Evolutionary conservation across 768 basidiomycete species (phyloP), one percentile per base, ranked within the genome.

Genomic region (Wakefieldia striispora): DNA sequence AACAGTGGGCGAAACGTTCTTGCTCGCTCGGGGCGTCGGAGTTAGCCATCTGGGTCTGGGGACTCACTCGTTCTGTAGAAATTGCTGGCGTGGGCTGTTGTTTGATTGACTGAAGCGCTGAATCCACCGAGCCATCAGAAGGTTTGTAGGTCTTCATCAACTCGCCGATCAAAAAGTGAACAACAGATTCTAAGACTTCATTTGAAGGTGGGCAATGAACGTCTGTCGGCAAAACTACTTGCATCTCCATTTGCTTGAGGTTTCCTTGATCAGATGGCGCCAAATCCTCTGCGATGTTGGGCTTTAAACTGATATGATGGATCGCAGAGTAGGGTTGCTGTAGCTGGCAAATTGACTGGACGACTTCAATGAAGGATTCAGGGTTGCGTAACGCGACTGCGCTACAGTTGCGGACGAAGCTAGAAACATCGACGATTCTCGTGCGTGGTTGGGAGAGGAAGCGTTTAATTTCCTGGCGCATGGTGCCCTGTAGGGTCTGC

Each of bases 301-400:
- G 61, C 56, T 81, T 82, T 27, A 88, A 69, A 53, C 70, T 79
- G 51, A 92, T 75, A 38, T 84, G 83, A 27, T 82, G 77, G 26
- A 74, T 66, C 20, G 71, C 36, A 38, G 81, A 70, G 50, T 75
- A 86, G 0, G 91, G 87, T 26, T 82, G 76, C 29, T 80, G 79
- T 24, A 98, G 76, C 50, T 82, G 77, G 62, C 91, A 93, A 21
- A 88, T 71, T 4, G 82, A 76, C 48, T 81, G 78, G 2, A 89
- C 82, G 4, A 82, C 80, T 40, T 87, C 75, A 40, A 97, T 73
- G 72, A 98, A 98, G 19, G 77, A 68, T 29, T 76, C 70, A 0
- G 91, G 79, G 64, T 95, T 86, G 24, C 97, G 86, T 46, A 95
- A 72, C 0, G 91, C 94, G 60, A 88, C 80, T 21, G 86, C 79